A percentile compares a stretch with the other conserved stretches of the same genome.
phyloP scores from a whole-genome alignment of 1,284 basidiomycete species.

The Chiua sp. region DNA sequence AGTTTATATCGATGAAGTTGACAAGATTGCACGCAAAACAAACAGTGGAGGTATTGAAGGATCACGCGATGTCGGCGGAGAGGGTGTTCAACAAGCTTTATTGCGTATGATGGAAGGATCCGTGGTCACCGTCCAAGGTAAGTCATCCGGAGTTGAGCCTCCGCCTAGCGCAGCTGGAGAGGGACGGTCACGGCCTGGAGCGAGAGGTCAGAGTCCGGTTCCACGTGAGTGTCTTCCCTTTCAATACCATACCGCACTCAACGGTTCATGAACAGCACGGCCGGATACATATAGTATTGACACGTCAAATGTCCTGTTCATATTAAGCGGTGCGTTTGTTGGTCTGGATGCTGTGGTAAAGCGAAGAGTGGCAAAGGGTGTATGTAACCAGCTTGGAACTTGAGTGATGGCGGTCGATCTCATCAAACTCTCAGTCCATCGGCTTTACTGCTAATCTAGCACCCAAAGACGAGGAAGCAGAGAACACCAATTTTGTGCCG shows the following conservation, averaged over 20 bases:
- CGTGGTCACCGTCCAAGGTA: slow-evolving; percentile 79
- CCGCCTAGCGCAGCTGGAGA: slow-evolving; percentile 48
- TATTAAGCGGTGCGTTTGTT: slow-evolving; percentile 93
- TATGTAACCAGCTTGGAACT: slow-evolving; percentile 44
- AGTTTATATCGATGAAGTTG: slow-evolving; percentile 95
- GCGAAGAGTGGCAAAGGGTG: slow-evolving; percentile 82
- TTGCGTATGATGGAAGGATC: slow-evolving; percentile 95
- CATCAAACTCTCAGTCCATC: slow-evolving; percentile 65
- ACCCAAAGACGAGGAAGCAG: slow-evolving; percentile 43
- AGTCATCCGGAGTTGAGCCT: slow-evolving; percentile 57
- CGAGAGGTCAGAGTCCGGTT: slow-evolving; percentile 28
- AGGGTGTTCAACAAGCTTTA: slow-evolving; percentile 95
- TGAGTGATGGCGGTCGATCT: neutral
- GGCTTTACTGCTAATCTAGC: slow-evolving; percentile 82
- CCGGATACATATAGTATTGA: slow-evolving; percentile 78
- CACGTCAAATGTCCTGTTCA: slow-evolving; percentile 90
- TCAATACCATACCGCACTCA: neutral
- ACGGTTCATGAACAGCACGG: slow-evolving; percentile 49
- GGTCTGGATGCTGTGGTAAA: slow-evolving; percentile 87
- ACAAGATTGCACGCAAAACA: slow-evolving; percentile 86
- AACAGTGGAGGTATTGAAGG: slow-evolving; percentile 67
- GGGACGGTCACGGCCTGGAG: slow-evolving; percentile 52
- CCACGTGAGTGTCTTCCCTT: slow-evolving; percentile 24
- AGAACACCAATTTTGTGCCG: slow-evolving; percentile 45
- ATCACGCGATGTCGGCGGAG: slow-evolving; percentile 92